A percentile compares a stretch with the other conserved stretches of the same genome.
Evolutionary conservation across 1,139 yeast species (phyloP).

Genomic region (Blastobotrys indianensis): DNA sequence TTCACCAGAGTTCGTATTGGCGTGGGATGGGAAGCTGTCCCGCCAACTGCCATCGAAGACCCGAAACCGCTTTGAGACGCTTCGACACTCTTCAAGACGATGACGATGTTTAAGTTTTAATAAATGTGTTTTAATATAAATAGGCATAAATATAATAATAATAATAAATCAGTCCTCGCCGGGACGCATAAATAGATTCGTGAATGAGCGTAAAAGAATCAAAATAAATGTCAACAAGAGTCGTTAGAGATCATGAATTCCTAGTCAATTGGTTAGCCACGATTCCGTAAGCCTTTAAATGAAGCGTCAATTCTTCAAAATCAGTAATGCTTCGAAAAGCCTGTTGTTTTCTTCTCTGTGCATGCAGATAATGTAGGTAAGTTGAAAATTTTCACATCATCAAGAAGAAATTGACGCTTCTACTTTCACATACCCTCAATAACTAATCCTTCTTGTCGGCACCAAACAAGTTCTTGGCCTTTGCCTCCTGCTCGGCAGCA

Average conservation of each 20-base stretch:
- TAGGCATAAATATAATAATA: constrained; percentile 14
- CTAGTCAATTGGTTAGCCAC: constrained; percentile 1
- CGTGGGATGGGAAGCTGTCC: too few species aligned
- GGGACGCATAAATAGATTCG: not conserved
- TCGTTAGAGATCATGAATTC: not conserved
- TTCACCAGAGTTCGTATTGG: too few species aligned
- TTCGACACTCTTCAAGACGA: too few species aligned
- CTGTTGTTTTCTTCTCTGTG: constrained; percentile 17
- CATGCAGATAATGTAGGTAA: constrained; percentile 23
- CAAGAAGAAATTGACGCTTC: not conserved
- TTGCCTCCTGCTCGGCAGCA: constrained; percentile 8
- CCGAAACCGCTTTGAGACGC: too few species aligned
- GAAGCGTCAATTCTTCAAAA: not conserved
- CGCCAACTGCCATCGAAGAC: too few species aligned
- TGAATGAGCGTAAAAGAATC: constrained; percentile 1
- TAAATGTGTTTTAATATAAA: not conserved
- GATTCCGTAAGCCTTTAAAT: too few species aligned
- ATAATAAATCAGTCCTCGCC: not conserved
- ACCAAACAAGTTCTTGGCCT: constrained; percentile 16
- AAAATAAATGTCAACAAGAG: not conserved
- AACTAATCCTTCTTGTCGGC: not conserved
- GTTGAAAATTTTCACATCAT: constrained; percentile 10
- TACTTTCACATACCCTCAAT: not conserved
- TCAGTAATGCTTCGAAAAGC: not conserved
- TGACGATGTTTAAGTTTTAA: too few species aligned